Evolutionary conservation across 2,329 filamentous ascomycete genomes (phyloP).

Genomic region (Aspergillus sp.): DNA sequence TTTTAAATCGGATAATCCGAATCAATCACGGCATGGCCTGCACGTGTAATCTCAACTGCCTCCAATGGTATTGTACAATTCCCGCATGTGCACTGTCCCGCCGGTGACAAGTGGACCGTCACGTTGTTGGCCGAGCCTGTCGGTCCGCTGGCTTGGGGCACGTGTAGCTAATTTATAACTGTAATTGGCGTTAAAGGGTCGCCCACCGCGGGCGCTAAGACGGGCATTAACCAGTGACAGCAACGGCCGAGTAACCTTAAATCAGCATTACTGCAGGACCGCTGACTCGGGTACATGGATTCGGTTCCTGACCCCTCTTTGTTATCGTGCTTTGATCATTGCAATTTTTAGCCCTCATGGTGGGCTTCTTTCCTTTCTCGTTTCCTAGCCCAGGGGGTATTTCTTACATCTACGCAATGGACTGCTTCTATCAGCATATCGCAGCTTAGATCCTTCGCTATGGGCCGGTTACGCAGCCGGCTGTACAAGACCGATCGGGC

Average conservation of each 20-base stretch:
- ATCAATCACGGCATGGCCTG: background rate
- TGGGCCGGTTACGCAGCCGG: slow-evolving; percentile 30
- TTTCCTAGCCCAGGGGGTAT: background rate
- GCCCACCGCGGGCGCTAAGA: background rate
- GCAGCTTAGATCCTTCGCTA: slow-evolving; percentile 6
- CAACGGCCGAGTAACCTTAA: background rate
- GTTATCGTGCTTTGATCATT: background rate
- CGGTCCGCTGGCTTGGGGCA: background rate
- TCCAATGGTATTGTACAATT: too few species aligned
- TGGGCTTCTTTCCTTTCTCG: slow-evolving; percentile 1
- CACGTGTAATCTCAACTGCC: background rate
- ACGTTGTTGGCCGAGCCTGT: background rate
- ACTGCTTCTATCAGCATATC: background rate
- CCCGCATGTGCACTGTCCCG: background rate
- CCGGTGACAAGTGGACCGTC: background rate
- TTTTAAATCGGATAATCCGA: background rate
- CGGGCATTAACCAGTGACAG: background rate
- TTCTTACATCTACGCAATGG: background rate
- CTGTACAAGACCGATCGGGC: slow-evolving; percentile 40
- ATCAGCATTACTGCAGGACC: background rate
- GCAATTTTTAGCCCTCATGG: too few species aligned
- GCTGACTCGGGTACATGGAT: background rate
- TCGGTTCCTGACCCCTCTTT: background rate
- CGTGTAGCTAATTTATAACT: background rate
- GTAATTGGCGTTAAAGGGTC: too few species aligned